Conservation (phyloP, 129 eudicot species). For the Calendula officinalis region DNA sequence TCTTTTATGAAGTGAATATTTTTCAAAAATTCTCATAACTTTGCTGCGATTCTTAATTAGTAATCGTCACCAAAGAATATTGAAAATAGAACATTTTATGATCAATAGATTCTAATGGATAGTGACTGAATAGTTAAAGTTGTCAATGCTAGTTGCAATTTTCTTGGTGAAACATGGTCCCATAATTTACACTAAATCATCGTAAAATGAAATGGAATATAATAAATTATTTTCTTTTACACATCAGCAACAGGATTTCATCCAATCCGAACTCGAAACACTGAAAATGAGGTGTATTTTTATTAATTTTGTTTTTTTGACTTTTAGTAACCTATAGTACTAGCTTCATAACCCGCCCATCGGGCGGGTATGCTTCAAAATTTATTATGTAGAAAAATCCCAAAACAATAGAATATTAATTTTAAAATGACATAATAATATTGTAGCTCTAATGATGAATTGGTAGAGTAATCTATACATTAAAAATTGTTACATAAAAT, state of each 20-base stretch:
- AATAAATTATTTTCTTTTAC: constrained; percentile 34
- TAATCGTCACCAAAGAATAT: constrained; percentile 29
- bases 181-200: too few relatives aligned
- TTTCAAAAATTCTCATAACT: constrained; percentile 20
- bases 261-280: constrained; percentile 12
- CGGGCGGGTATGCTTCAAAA: too few relatives aligned
- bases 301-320: constrained; percentile 17
- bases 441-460: too few relatives aligned
- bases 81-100: constrained; percentile 26
- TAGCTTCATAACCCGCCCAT: too few relatives aligned
- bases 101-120: constrained; percentile 25
- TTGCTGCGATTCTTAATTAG: constrained; percentile 31
- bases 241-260: constrained; percentile 34
- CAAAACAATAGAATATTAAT: too few relatives aligned
- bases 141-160: constrained; percentile 17
- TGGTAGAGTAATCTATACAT: too few relatives aligned
- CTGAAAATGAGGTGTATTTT: constrained; percentile 6
- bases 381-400: too few relatives aligned
- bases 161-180: constrained; percentile 20
- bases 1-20: constrained; percentile 12
- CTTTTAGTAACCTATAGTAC: constrained; percentile 12
- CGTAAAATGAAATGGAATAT: constrained; percentile 28
- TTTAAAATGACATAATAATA: too few relatives aligned
- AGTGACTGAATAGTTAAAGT: constrained; percentile 28
- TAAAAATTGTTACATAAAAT: too few relatives aligned